Evolutionary conservation across 1,284 basidiomycete species (phyloP).

Genomic region (Agaricales sp.): DNA sequence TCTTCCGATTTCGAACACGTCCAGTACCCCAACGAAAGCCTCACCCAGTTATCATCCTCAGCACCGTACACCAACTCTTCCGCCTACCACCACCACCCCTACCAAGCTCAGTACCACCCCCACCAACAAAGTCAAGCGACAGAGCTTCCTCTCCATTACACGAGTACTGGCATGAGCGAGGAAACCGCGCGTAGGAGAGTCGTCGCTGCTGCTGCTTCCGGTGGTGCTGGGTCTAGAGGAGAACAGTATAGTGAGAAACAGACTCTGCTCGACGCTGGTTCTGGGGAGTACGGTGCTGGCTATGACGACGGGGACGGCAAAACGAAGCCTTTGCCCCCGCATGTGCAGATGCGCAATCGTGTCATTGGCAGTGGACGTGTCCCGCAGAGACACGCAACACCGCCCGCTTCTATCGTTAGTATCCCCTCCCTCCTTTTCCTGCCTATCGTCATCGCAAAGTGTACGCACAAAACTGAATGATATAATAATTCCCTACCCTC

Average conservation of each 20-base stretch:
- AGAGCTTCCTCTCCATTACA: slow-evolving; percentile 56
- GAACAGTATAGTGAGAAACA: slow-evolving; percentile 26
- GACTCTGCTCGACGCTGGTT: slow-evolving; percentile 26
- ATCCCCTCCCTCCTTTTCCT: slow-evolving; percentile 10
- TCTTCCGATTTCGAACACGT: slow-evolving; percentile 64
- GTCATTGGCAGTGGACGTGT: slow-evolving; percentile 51
- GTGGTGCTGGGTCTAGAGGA: too few relatives aligned
- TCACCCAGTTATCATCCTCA: too few relatives aligned
- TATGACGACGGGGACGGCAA: slow-evolving; percentile 59
- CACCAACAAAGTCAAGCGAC: slow-evolving; percentile 29
- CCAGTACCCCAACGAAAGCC: too few relatives aligned
- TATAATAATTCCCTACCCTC: too few relatives aligned
- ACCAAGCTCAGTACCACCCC: slow-evolving; percentile 20
- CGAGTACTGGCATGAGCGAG: too few relatives aligned
- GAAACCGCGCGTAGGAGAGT: slow-evolving; percentile 57
- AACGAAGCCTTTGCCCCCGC: slow-evolving; percentile 35
- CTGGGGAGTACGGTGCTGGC: slow-evolving; percentile 20
- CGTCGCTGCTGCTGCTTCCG: too few relatives aligned
- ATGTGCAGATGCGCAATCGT: slow-evolving; percentile 24
- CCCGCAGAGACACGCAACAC: slow-evolving; percentile 48
- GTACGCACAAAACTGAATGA: too few relatives aligned
- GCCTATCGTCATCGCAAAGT: too few relatives aligned
- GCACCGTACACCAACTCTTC: slow-evolving; percentile 24
- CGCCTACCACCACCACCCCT: slow-evolving; percentile 20
- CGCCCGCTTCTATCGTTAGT: slow-evolving; percentile 63